Percentiles rank a stretch among this genome's conserved stretches.
phyloP scores from a whole-genome alignment of 495 filamentous ascomycete genomes.

The Tuber melanosporum region DNA sequence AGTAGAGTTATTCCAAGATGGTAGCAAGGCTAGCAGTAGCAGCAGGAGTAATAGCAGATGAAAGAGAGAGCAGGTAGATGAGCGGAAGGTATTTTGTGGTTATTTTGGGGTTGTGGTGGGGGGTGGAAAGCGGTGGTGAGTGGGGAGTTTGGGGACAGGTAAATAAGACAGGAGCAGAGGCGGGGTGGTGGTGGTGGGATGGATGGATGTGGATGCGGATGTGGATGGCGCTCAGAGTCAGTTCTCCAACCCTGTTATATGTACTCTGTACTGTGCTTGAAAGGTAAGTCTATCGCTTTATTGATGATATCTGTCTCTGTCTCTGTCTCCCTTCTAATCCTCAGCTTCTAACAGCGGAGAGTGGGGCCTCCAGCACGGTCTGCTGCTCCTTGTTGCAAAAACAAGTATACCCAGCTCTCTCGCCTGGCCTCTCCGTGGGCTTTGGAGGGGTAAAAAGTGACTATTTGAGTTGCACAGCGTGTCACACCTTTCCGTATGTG shows the following conservation, averaged over 20 bases:
- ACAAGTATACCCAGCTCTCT: not conserved
- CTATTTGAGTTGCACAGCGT: slow-evolving; percentile 30
- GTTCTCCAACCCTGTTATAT: not conserved
- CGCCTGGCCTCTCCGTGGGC: slow-evolving; percentile 7
- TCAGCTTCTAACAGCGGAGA: not conserved
- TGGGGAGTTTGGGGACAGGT: not conserved
- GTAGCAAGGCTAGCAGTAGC: not conserved
- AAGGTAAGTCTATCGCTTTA: not conserved
- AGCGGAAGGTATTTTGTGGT: not conserved
- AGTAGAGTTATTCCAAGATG: not conserved
- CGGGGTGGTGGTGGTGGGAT: slow-evolving; percentile 5
- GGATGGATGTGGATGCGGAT: slow-evolving; percentile 3
- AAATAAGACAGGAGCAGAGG: not conserved
- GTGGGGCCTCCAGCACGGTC: not conserved
- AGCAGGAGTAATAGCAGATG: not conserved
- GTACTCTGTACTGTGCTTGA: not conserved
- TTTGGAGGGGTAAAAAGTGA: slow-evolving; percentile 37
- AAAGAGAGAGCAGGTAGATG: not conserved
- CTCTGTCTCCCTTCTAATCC: not conserved
- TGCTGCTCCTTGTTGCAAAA: not conserved
- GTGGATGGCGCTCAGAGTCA: not conserved
- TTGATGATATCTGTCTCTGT: not conserved
- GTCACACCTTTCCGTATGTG: slow-evolving; percentile 21
- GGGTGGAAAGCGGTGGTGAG: not conserved
- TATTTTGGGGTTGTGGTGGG: not conserved